Conservation (phyloP, 2,329 filamentous ascomycete genomes). For the Cladosporium sp. region DNA sequence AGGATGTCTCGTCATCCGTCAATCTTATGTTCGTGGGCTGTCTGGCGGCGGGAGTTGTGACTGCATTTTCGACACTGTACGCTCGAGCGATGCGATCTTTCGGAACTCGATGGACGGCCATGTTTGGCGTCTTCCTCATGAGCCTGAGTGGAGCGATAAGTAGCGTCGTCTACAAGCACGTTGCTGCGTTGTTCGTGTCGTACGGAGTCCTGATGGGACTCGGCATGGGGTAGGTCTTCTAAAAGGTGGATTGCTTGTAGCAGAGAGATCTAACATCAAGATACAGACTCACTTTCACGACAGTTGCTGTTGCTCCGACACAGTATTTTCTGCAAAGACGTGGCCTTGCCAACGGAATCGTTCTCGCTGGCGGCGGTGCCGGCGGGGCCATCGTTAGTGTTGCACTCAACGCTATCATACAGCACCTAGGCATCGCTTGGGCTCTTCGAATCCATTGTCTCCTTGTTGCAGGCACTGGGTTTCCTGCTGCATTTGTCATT, state of each 20-base stretch:
- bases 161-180: constrained; percentile 43
- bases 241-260: not conserved
- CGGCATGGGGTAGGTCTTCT: constrained; percentile 26
- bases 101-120: constrained; percentile 44
- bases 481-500: constrained; percentile 54
- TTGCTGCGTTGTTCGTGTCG: constrained; percentile 47
- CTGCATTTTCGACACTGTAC: constrained; percentile 50
- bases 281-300: not conserved
- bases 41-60: constrained; percentile 48
- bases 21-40: constrained; percentile 58
- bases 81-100: constrained; percentile 48
- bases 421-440: constrained; percentile 46
- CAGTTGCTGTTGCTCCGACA: constrained; percentile 41
- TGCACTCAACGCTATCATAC: constrained; percentile 30
- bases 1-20: constrained; percentile 45
- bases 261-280: not conserved
- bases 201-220: constrained; percentile 46
- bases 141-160: constrained; percentile 47
- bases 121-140: constrained; percentile 50
- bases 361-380: constrained; percentile 49
- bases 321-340: constrained; percentile 46
- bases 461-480: constrained; percentile 49
- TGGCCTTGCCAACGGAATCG: constrained; percentile 44
- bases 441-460: constrained; percentile 52
- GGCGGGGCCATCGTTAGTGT: constrained; percentile 49